Evolutionary conservation across 2,329 filamentous ascomycete species (phyloP), one percentile per base, ranked within the genome.

Genomic region (Chalaropsis ovoidea): DNA sequence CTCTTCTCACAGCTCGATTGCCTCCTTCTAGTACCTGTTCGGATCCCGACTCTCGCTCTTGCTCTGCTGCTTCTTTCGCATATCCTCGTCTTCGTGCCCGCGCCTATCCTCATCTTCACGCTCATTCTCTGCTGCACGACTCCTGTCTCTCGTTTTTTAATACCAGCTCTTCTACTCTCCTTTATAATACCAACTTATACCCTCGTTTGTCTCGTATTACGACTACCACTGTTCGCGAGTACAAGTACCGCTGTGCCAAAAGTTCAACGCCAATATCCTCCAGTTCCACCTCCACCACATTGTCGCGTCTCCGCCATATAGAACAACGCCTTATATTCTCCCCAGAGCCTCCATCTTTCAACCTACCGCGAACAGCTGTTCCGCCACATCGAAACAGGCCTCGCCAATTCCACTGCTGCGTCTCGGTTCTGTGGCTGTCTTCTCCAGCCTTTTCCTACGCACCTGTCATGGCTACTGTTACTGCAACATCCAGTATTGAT

Each of bases 391-490:
- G 42, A 10, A 42, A 43, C 19, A 31, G 35, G 24, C 49, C 22
- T 58, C 24, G 15, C 65, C 19, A 54, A 2, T 41, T 39, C 45
- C 49, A 31, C 63, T 47, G 41, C 24, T 63, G 17, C 41, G 19
- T 47, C 49, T 39, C 56, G 31, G 39, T 35, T 41, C 49, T 45
- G 27, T 45, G 47, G 27, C 45, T 58, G 2, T 49, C 19, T 42
- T 67, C 27, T 2, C n/a, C 47, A 11, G n/a, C 52, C 24, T 43
- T 64, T 49, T 19, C 64, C n/a, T 22, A 65, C 47, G 35, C 47
- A 62, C 58, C 60, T 67, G 63, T 63, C 58, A 65, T 67, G 63
- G 63, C 63, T 42, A 47, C 63, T 13, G 63, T 65, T 47, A 63
- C 47, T 47, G 63, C 62, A 62, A 63, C 49, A 41, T 56, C 66